A percentile compares a stretch with the other conserved stretches of the same genome.
Conservation (phyloP, 352 stramenopile species). For the Globisporangium recalcitrans region DNA sequence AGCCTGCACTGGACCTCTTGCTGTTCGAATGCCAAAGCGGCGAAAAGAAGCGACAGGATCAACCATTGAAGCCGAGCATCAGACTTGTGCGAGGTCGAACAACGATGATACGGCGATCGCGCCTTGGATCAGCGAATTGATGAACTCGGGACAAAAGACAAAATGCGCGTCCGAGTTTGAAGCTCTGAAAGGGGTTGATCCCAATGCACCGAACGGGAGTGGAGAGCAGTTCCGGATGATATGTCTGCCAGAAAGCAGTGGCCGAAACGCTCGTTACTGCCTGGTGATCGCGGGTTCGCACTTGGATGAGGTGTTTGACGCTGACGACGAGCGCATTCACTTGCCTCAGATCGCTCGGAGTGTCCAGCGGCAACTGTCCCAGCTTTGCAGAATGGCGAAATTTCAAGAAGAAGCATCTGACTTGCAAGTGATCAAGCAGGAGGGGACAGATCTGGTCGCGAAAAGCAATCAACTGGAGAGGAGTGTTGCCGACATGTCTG, state of each 20-base stretch:
- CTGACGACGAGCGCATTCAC: constrained; percentile 8
- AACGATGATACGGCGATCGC: not conserved
- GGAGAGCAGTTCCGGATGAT: constrained; percentile 10
- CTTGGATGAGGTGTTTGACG: constrained; percentile 10
- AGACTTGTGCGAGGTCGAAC: not conserved
- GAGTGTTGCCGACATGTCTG: not conserved
- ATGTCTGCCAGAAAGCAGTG: not conserved
- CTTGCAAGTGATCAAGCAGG: not conserved
- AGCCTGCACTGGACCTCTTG: constrained; percentile 9
- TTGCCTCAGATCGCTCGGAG: constrained; percentile 11
- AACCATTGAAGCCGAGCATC: not conserved
- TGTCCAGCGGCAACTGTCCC: constrained; percentile 3
- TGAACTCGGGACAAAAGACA: not conserved
- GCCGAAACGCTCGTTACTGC: not conserved
- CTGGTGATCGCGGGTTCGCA: constrained; percentile 2
- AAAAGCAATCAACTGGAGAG: not conserved
- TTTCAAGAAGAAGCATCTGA: not conserved
- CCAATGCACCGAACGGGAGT: not conserved
- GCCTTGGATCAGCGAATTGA: constrained; percentile 2
- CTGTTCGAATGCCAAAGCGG: not conserved
- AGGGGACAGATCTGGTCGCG: not conserved
- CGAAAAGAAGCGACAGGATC: not conserved
- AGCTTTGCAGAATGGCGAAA: not conserved
- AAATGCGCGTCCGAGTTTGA: not conserved
- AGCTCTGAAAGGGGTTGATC: not conserved